phyloP scores from a whole-genome alignment of 2,329 filamentous ascomycete genomes.

The Neonectria coccinea region DNA sequence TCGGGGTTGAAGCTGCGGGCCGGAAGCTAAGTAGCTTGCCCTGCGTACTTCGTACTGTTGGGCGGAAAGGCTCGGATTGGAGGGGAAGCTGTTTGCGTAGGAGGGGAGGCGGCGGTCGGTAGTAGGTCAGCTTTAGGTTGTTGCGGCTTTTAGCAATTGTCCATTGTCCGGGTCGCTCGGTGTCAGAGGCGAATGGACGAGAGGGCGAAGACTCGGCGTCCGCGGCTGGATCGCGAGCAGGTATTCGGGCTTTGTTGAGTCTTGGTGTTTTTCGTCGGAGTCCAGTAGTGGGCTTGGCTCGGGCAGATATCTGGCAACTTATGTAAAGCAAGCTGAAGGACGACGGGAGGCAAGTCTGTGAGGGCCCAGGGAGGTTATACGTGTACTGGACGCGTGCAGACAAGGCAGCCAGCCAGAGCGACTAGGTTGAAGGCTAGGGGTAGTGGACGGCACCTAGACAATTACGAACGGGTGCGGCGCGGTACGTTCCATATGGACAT shows the following conservation, averaged over 20 bases:
- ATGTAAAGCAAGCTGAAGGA: constrained; percentile 25
- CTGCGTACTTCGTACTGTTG: constrained; percentile 1
- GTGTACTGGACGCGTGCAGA: constrained; percentile 38
- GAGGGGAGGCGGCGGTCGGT: not conserved
- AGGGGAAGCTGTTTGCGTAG: not conserved
- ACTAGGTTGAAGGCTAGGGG: constrained; percentile 30
- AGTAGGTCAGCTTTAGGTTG: constrained; percentile 11
- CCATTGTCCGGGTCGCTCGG: constrained; percentile 40
- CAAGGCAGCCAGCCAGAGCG: constrained; percentile 38
- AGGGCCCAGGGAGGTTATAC: constrained; percentile 35
- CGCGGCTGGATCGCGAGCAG: constrained; percentile 25
- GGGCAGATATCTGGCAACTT: constrained; percentile 21
- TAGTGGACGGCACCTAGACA: constrained; percentile 4
- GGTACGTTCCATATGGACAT: not conserved
- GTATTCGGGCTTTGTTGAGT: constrained; percentile 6
- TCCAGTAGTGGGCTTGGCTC: constrained; percentile 4
- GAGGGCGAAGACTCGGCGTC: constrained; percentile 27
- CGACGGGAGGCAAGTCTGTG: constrained; percentile 31
- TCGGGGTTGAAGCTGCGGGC: constrained; percentile 23
- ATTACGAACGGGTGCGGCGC: not conserved
- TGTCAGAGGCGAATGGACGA: constrained; percentile 28
- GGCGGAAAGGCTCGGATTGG: constrained; percentile 3
- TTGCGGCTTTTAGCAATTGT: constrained; percentile 36
- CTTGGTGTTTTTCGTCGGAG: not conserved
- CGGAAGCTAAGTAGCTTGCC: constrained; percentile 18